These are phyloP conservation scores for Nyssa sinensis DNA, from an alignment of 148 eudicot species.

Conservation along the genomic window DNA sequence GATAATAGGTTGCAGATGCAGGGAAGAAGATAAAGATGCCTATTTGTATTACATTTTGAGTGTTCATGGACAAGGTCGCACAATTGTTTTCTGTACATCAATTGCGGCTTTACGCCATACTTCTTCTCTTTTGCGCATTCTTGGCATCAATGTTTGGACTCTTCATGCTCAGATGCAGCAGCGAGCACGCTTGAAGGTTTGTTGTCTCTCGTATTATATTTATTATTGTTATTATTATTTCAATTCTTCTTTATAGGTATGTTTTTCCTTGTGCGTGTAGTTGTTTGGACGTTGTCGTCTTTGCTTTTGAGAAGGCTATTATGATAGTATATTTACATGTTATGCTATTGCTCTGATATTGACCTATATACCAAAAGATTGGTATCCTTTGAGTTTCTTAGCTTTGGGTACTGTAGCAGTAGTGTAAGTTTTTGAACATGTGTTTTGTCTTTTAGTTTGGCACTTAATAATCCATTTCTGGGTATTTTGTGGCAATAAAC, in stretches of 20 bases:
- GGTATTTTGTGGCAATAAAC: neutral
- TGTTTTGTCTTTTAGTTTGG: neutral
- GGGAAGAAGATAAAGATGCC: conserved; percentile 92
- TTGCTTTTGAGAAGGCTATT: neutral
- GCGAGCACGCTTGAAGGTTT: conserved; percentile 92
- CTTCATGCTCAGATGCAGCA: conserved; percentile 94
- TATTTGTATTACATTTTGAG: conserved; percentile 83
- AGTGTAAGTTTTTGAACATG: neutral
- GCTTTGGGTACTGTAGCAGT: neutral
- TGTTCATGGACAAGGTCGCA: conserved; percentile 90
- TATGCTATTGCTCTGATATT: neutral
- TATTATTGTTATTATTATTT: neutral
- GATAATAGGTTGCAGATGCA: conserved; percentile 57
- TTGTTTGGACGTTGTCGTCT: neutral
- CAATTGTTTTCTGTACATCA: conserved; percentile 93
- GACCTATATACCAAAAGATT: neutral
- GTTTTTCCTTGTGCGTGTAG: neutral
- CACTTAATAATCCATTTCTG: neutral
- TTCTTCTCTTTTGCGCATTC: conserved; percentile 69
- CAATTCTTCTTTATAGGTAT: neutral
- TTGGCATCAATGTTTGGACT: conserved; percentile 56
- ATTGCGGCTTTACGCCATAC: conserved; percentile 81
- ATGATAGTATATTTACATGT: too few relatives aligned
- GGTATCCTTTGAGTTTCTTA: neutral
- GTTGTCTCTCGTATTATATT: too few relatives aligned